phyloP scores from a whole-genome alignment of 179 eudicot genomes.

The Gypsophila paniculata region DNA sequence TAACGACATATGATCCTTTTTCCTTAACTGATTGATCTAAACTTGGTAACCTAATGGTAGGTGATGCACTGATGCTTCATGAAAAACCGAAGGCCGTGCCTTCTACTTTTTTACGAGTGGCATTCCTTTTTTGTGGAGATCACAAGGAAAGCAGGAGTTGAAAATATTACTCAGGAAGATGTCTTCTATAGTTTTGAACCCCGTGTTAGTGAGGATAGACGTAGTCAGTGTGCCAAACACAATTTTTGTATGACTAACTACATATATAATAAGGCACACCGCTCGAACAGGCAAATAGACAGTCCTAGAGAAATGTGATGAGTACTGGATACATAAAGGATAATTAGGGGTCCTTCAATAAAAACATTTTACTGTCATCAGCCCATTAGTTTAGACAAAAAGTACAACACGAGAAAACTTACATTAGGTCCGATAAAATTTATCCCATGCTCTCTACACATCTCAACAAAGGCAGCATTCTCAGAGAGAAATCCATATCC shows the following conservation, averaged over 20 bases:
- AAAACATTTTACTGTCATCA: not conserved
- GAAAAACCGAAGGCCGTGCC: not conserved
- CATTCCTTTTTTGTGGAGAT: not conserved
- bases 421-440: conserved; percentile 97
- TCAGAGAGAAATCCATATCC: conserved; percentile 98
- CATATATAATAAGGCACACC: not conserved
- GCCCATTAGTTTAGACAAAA: conserved; percentile 10
- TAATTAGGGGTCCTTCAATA: not conserved
- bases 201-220: not conserved
- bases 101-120: not conserved
- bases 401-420: conserved; percentile 32
- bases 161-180: not conserved
- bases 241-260: too few species aligned
- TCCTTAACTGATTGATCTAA: not conserved
- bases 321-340: not conserved
- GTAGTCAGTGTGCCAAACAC: not conserved
- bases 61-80: not conserved
- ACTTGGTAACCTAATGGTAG: not conserved
- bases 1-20: too few species aligned
- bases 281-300: not conserved
- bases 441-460: conserved; percentile 91
- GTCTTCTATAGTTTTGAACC: not conserved
- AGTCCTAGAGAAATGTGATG: not conserved
- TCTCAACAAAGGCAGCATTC: conserved; percentile 93
- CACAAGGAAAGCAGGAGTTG: not conserved